Evolutionary conservation across 2,329 filamentous ascomycete genomes (phyloP).

Genomic region (Pezicula neosporulosa): DNA sequence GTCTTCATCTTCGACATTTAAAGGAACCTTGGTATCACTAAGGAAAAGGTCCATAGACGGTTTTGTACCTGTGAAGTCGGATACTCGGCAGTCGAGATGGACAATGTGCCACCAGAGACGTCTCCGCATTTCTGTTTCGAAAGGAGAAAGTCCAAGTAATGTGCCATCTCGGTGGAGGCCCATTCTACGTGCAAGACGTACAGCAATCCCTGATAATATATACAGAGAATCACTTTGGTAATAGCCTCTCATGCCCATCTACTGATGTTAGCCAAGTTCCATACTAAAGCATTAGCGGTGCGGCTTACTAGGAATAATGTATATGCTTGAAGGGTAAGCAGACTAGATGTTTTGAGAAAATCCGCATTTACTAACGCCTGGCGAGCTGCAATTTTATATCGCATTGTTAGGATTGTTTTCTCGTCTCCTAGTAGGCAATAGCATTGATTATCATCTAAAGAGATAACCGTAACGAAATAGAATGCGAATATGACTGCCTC

Average conservation of each 20-base stretch:
- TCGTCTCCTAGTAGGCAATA: conserved; percentile 5
- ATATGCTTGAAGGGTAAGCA: conserved; percentile 11
- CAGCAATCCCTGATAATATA: conserved; percentile 8
- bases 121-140: conserved; percentile 49
- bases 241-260: conserved; percentile 5
- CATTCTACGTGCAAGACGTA: conserved; percentile 11
- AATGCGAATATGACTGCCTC: conserved; percentile 11
- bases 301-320: conserved; percentile 8
- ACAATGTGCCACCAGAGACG: conserved; percentile 59
- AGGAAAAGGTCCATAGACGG: conserved; percentile 34
- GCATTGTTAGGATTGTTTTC: conserved; percentile 2
- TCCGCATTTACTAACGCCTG: conserved; percentile 10
- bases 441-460: conserved; percentile 9
- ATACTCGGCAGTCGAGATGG: conserved; percentile 45
- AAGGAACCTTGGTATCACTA: conserved; percentile 43
- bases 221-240: conserved; percentile 6
- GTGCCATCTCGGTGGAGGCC: conserved; percentile 35
- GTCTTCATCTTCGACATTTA: conserved; percentile 50
- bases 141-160: conserved; percentile 44
- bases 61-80: conserved; percentile 43
- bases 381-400: conserved; percentile 8
- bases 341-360: conserved; percentile 10
- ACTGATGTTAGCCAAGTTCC: neutral
- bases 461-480: conserved; percentile 4
- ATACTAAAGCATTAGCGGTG: neutral